Conservation (phyloP, 805 yeast species). For the Scheffersomyces stipitis region DNA sequence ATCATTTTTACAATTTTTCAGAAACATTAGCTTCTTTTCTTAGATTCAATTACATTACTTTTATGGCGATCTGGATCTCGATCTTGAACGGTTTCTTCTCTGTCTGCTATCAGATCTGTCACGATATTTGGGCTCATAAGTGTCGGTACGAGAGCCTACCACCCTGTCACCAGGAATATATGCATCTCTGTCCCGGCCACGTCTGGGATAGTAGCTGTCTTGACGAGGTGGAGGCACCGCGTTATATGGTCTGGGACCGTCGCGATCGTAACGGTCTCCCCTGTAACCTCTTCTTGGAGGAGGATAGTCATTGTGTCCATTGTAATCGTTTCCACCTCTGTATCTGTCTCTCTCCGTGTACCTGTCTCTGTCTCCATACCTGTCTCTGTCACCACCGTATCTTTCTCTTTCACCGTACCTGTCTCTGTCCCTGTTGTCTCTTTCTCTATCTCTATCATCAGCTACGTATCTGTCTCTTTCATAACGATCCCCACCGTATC, state of each 20-base stretch:
- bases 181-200: conserved; percentile 10
- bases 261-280: conserved; percentile 4
- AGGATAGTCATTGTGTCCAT: conserved; percentile 4
- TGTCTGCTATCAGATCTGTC: conserved; percentile 4
- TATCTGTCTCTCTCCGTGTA: too few species aligned
- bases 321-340: conserved; percentile 1
- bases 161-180: conserved; percentile 9
- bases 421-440: neutral
- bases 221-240: conserved; percentile 7
- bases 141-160: conserved; percentile 8
- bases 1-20: too few species aligned
- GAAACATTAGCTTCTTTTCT: too few species aligned
- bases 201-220: conserved; percentile 2
- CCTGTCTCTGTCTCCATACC: conserved; percentile 1
- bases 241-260: conserved; percentile 13
- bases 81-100: conserved; percentile 5
- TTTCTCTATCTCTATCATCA: conserved; percentile 3
- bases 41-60: neutral
- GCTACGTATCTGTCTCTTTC: too few species aligned
- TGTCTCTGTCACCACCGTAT: conserved; percentile 6
- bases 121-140: conserved; percentile 8
- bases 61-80: conserved; percentile 1
- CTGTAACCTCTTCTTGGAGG: too few species aligned
- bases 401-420: conserved; percentile 2
- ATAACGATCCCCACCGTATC: neutral